Percentiles rank a stretch among this genome's conserved stretches.
Conservation (phyloP, 805 yeast genomes). For the Starmera amethionina region DNA sequence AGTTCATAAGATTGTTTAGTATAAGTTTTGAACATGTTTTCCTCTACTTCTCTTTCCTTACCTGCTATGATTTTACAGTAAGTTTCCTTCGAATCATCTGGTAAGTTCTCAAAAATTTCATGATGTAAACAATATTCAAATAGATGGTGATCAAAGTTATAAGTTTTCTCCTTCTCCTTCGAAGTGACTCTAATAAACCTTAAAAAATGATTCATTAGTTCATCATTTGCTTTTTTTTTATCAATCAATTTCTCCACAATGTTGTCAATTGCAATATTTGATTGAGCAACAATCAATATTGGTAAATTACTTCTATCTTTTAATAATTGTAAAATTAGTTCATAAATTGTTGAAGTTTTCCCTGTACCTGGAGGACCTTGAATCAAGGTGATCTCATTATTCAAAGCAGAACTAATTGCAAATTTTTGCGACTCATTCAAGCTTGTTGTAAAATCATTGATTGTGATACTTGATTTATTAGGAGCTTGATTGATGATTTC, state of each 20-base stretch:
- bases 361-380: constrained; percentile 87
- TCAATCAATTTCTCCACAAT: constrained; percentile 59
- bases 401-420: constrained; percentile 42
- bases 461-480: constrained; percentile 44
- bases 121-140: constrained; percentile 55
- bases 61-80: constrained; percentile 28
- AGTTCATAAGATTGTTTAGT: constrained; percentile 32
- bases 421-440: constrained; percentile 51
- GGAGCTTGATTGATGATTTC: constrained; percentile 44
- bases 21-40: constrained; percentile 39
- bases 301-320: constrained; percentile 48
- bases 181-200: constrained; percentile 49
- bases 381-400: constrained; percentile 42
- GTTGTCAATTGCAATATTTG: constrained; percentile 67
- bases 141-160: constrained; percentile 45
- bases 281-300: constrained; percentile 64
- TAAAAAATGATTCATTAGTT: constrained; percentile 11
- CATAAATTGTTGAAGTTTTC: constrained; percentile 64
- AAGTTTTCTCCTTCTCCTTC: constrained; percentile 50
- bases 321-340: constrained; percentile 46
- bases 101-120: constrained; percentile 40
- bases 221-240: constrained; percentile 24
- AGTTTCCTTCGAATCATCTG: constrained; percentile 33
- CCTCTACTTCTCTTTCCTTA: constrained; percentile 31
- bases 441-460: constrained; percentile 28